A percentile compares a stretch with the other conserved stretches of the same genome.
phyloP scores from a whole-genome alignment of 208 protist species.

The Leishmania tarentolae region DNA sequence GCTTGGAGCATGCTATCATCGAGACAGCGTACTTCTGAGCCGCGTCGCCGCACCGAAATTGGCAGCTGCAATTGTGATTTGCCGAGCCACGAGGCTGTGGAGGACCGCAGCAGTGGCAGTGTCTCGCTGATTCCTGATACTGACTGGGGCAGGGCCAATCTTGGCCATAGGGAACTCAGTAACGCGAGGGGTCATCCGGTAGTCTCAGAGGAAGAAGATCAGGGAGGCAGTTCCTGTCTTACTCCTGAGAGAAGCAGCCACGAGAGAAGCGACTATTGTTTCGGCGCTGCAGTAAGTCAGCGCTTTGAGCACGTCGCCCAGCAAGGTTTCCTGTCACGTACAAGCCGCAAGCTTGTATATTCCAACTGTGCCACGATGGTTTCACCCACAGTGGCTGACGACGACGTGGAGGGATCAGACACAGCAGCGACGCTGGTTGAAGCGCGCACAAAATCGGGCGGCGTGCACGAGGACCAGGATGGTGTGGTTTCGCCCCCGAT shows the following conservation, averaged over 20 bases:
- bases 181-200: neutral
- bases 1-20: too few relatives aligned
- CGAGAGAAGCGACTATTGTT: neutral
- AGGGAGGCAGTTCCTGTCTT: neutral
- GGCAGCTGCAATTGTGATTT: neutral
- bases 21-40: neutral
- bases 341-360: slow-evolving; percentile 24
- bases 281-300: neutral
- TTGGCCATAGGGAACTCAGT: neutral
- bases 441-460: neutral
- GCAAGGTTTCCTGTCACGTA: neutral
- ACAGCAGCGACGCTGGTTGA: neutral
- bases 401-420: neutral
- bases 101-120: neutral
- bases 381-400: neutral
- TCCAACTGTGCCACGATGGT: neutral
- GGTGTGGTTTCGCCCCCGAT: neutral
- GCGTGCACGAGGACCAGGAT: neutral
- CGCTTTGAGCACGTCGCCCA: neutral
- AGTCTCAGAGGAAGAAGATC: neutral
- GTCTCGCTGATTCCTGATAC: neutral
- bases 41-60: neutral
- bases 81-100: neutral
- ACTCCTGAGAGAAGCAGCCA: neutral
- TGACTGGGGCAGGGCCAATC: neutral